phyloP scores from a whole-genome alignment of 2,329 filamentous ascomycete species.

The Aspergillus sp. region DNA sequence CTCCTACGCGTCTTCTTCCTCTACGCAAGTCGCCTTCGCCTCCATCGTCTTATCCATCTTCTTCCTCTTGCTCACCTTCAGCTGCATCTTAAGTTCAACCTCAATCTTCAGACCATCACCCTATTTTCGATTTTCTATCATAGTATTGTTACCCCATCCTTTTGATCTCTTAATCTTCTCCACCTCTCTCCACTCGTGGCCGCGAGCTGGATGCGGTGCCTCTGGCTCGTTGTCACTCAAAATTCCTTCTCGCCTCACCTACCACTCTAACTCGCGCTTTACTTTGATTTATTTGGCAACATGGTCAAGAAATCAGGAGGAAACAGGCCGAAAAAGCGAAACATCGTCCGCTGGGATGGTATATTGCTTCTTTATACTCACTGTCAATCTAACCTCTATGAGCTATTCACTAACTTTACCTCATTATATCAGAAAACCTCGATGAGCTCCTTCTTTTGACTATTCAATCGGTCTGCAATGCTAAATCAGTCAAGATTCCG shows the following conservation, averaged over 20 bases:
- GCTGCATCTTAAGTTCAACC: background rate
- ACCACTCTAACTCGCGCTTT: background rate
- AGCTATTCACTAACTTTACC: background rate
- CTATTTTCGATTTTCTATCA: background rate
- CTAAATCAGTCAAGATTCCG: conserved; percentile 39
- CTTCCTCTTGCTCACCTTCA: background rate
- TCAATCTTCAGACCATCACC: background rate
- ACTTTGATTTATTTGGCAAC: background rate
- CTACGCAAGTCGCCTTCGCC: background rate
- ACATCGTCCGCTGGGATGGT: conserved; percentile 46
- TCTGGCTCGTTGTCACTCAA: background rate
- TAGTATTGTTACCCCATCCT: background rate
- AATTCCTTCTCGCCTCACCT: conserved; percentile 11
- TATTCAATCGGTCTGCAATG: conserved; percentile 43
- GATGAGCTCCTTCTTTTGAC: conserved; percentile 44
- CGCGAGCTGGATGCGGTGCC: no score
- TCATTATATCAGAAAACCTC: conserved; percentile 39
- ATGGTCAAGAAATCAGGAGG: background rate
- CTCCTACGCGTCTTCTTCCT: background rate
- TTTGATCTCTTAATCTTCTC: background rate
- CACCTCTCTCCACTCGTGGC: background rate
- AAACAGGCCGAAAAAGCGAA: conserved; percentile 31
- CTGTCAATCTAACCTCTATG: background rate
- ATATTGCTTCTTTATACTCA: conserved; percentile 13
- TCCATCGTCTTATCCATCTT: background rate